Conservation (phyloP, 108 stramenopile species). For the Cyclotella sp. region DNA sequence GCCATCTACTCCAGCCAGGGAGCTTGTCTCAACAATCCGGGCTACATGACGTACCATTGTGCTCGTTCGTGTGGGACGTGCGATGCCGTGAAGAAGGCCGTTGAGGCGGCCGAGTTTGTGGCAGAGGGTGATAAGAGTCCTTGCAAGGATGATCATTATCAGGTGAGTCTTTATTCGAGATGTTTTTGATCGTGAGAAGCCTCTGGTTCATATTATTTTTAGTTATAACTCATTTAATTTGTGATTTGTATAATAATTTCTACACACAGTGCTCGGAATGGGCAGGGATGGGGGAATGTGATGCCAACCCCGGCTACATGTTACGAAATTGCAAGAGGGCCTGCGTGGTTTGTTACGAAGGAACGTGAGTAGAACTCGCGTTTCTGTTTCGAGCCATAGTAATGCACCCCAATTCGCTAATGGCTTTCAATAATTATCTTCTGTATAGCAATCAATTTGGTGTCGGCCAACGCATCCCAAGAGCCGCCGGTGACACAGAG, state of each 20-base stretch:
- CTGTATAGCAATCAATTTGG: constrained; percentile 37
- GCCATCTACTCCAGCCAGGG: constrained; percentile 37
- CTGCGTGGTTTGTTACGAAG: constrained; percentile 40
- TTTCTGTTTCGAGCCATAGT: not conserved
- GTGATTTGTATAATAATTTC: not conserved
- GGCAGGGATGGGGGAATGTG: constrained; percentile 58
- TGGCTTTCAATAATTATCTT: not conserved
- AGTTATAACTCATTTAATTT: not conserved
- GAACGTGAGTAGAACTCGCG: constrained; percentile 16
- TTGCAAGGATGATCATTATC: constrained; percentile 41
- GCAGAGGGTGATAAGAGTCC: constrained; percentile 4
- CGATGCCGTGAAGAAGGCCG: constrained; percentile 12
- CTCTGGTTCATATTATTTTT: not conserved
- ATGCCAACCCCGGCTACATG: constrained; percentile 59
- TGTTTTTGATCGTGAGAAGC: not conserved
- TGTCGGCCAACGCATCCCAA: constrained; percentile 27
- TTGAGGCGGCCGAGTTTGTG: constrained; percentile 14
- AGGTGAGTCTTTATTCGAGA: not conserved
- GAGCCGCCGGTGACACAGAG: not conserved
- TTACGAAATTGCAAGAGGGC: constrained; percentile 26
- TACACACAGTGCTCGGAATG: constrained; percentile 34
- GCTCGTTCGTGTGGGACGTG: constrained; percentile 29
- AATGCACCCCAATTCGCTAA: not conserved
- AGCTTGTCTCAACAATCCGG: constrained; percentile 54
- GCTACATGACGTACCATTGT: constrained; percentile 56